These are phyloP conservation scores for Whalleya microplaca DNA, from an alignment of 2,329 filamentous ascomycete genomes.

Conservation along the genomic window DNA sequence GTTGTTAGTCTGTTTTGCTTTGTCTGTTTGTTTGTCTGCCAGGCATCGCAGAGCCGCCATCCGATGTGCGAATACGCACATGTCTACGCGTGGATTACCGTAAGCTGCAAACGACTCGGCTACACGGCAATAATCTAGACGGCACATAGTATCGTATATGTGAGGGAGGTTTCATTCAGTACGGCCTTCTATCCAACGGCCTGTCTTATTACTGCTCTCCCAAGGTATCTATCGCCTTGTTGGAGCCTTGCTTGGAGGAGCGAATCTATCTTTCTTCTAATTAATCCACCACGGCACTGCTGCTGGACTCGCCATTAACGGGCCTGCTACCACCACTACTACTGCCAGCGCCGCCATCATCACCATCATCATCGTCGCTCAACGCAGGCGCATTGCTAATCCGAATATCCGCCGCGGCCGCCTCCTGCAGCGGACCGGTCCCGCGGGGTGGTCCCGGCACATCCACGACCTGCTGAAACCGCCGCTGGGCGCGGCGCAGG, in stretches of 20 bases:
- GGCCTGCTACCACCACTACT: slow-evolving; percentile 3
- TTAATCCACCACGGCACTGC: slow-evolving; percentile 21
- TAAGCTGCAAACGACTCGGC: slow-evolving; percentile 7
- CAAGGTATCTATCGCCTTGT: too few species aligned
- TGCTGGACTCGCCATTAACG: slow-evolving; percentile 28
- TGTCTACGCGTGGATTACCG: too few species aligned
- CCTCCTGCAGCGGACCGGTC: slow-evolving; percentile 13
- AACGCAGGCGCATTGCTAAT: slow-evolving; percentile 8
- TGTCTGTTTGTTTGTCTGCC: background rate
- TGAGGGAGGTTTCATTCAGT: too few species aligned
- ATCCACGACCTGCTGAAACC: slow-evolving; percentile 48
- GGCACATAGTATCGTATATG: background rate
- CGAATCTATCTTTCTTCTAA: slow-evolving; percentile 17
- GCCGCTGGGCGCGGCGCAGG: slow-evolving; percentile 78
- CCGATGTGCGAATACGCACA: background rate
- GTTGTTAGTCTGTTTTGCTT: slow-evolving; percentile 3
- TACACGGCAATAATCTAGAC: slow-evolving; percentile 1
- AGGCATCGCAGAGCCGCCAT: slow-evolving; percentile 1
- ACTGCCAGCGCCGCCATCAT: background rate
- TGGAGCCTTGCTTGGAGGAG: slow-evolving; percentile 2
- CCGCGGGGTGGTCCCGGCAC: too few species aligned
- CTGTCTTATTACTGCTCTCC: too few species aligned
- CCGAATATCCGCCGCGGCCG: slow-evolving; percentile 5
- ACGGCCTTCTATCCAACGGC: too few species aligned
- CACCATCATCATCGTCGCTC: slow-evolving; percentile 9